phyloP scores from a whole-genome alignment of 441 rosid species.

The Adansonia grandidieri region DNA sequence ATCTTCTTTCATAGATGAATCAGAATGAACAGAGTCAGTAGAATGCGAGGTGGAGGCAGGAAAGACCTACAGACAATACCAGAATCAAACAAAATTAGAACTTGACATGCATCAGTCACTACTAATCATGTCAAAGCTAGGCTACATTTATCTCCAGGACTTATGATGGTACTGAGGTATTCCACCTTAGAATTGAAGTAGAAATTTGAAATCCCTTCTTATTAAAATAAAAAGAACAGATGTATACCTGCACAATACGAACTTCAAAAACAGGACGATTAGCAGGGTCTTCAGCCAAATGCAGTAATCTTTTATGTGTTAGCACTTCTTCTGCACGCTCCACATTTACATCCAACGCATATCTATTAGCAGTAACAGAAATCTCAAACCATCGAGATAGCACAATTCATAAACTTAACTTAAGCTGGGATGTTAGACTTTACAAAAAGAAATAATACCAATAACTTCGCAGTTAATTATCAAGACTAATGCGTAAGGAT shows the following conservation, averaged over 20 bases:
- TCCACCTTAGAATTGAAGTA: constrained; percentile 1
- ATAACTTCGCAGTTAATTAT: not conserved
- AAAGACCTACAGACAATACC: constrained; percentile 54
- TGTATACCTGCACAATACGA: constrained; percentile 76
- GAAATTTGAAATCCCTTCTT: not conserved
- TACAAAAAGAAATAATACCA: not conserved
- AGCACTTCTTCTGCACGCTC: constrained; percentile 97
- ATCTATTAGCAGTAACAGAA: constrained; percentile 44
- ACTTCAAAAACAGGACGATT: constrained; percentile 82
- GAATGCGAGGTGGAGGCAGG: constrained; percentile 51
- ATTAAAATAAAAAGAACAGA: not conserved
- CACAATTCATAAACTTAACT: not conserved
- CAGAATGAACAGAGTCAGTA: constrained; percentile 48
- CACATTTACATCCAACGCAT: constrained; percentile 91
- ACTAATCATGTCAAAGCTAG: not conserved
- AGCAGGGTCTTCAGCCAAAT: constrained; percentile 76
- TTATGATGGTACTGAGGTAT: not conserved
- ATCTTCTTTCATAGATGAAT: constrained; percentile 68
- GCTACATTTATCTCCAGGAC: not conserved
- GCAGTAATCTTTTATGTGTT: constrained; percentile 69
- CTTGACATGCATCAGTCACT: constrained; percentile 6
- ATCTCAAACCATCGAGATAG: not conserved
- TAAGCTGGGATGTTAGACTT: not conserved
- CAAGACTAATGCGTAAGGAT: not conserved
- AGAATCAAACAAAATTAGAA: constrained; percentile 14